Evolutionary conservation across 2,329 filamentous ascomycete species (phyloP).

Genomic region (Diatrype stigma): DNA sequence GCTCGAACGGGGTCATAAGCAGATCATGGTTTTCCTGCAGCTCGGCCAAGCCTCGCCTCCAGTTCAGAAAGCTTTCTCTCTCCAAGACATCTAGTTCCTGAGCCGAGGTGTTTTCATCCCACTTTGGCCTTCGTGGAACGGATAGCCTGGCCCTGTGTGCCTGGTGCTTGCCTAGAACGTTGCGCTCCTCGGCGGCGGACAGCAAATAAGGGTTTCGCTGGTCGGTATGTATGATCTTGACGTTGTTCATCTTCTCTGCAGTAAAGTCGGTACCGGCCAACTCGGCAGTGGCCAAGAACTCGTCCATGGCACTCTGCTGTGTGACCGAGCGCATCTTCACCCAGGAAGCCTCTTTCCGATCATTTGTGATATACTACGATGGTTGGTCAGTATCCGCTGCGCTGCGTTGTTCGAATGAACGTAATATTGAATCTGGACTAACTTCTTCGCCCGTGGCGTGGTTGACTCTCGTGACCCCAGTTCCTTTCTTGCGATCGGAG

Average conservation of each 20-base stretch:
- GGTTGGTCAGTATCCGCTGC: background rate
- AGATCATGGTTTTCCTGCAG: conserved; percentile 91
- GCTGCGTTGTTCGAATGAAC: background rate
- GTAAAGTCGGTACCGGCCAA: conserved; percentile 98
- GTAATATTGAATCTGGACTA: conserved; percentile 11
- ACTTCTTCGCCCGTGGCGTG: conserved; percentile 75
- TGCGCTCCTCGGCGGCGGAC: conserved; percentile 77
- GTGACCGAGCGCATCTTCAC: conserved; percentile 99
- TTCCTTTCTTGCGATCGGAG: conserved; percentile 68
- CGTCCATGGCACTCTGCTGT: conserved; percentile 92
- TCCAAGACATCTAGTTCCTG: conserved; percentile 76
- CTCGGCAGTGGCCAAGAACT: conserved; percentile 93
- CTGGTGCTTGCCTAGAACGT: conserved; percentile 74
- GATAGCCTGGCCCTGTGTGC: conserved; percentile 76
- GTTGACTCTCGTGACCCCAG: conserved; percentile 62
- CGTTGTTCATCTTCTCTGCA: conserved; percentile 97
- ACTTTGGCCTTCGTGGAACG: conserved; percentile 82
- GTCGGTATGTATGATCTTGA: conserved; percentile 97
- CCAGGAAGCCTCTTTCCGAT: conserved; percentile 87
- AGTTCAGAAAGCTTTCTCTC: conserved; percentile 75
- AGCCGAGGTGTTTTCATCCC: conserved; percentile 82
- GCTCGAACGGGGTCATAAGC: conserved; percentile 95
- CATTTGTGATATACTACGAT: conserved; percentile 81
- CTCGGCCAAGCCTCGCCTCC: conserved; percentile 87
- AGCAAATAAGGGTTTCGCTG: conserved; percentile 94